Evolutionary conservation across 164 flowering plant genomes (phyloP).

Genomic region (Aristolochia californica): DNA sequence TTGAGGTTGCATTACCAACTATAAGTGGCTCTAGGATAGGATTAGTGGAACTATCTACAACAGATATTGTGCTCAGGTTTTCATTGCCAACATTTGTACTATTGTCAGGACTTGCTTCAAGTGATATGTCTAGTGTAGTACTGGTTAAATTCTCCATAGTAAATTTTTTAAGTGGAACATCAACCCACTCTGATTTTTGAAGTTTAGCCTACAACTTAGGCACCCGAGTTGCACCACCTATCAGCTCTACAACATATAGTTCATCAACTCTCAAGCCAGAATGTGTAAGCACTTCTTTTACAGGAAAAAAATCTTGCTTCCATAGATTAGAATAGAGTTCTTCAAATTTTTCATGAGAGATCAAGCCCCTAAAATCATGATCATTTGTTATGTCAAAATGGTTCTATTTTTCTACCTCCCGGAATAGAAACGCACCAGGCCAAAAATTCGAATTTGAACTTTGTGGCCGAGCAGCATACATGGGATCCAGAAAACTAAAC

Average conservation of each 20-base stretch:
- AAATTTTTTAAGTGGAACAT: constrained; percentile 73
- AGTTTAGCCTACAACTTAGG: constrained; percentile 99
- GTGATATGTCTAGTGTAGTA: constrained; percentile 34
- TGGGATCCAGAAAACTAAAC: too few relatives aligned
- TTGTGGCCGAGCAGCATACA: too few relatives aligned
- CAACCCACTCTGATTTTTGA: constrained; percentile 79
- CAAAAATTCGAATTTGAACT: too few relatives aligned
- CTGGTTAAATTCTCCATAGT: constrained; percentile 58
- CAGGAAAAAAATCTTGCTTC: constrained; percentile 73
- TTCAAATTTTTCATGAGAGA: constrained; percentile 91
- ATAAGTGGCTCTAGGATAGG: constrained; percentile 36
- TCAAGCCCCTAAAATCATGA: constrained; percentile 78
- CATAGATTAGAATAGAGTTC: constrained; percentile 88
- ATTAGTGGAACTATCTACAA: constrained; percentile 17
- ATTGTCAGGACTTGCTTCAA: constrained; percentile 33
- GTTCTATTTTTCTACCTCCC: too few relatives aligned
- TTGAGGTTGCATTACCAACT: too few relatives aligned
- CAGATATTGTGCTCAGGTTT: constrained; percentile 26
- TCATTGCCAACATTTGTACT: constrained; percentile 39
- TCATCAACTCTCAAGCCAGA: constrained; percentile 65
- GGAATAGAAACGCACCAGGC: too few relatives aligned
- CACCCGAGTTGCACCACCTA: constrained; percentile 96
- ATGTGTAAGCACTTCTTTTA: constrained; percentile 62
- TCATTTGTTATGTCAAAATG: too few relatives aligned
- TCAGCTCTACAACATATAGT: constrained; percentile 81